Conservation (phyloP, 305 asterid genomes). For the Solanum chacoense region DNA sequence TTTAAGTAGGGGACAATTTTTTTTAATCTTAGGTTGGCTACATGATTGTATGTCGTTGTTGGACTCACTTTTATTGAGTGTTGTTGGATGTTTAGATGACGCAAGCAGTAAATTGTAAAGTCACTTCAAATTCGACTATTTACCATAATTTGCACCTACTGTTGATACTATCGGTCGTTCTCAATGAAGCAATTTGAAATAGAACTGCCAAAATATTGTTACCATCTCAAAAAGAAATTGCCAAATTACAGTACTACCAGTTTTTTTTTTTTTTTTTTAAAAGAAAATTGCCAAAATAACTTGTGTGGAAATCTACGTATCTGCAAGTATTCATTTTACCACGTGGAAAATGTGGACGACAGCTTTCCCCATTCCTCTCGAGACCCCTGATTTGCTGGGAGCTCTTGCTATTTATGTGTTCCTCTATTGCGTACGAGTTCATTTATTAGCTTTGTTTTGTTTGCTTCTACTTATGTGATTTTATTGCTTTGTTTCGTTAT, state of each 20-base stretch:
- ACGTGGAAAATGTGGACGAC: not conserved
- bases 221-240: not conserved
- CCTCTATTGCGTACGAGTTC: not conserved
- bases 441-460: not conserved
- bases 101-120: not conserved
- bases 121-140: not conserved
- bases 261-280: not conserved
- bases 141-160: not conserved
- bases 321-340: not conserved
- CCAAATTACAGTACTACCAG: not conserved
- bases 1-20: not conserved
- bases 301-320: not conserved
- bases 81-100: not conserved
- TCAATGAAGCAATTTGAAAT: not conserved
- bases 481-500: not conserved
- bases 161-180: not conserved
- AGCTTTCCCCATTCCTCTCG: not conserved
- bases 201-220: not conserved
- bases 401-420: not conserved
- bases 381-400: not conserved
- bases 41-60: not conserved
- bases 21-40: not conserved
- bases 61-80: not conserved
- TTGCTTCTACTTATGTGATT: not conserved
- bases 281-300: not conserved